Percentiles rank a stretch among this genome's conserved stretches.
Evolutionary conservation across 2,329 filamentous ascomycete species (phyloP).

Genomic region (Cercospora sp.): DNA sequence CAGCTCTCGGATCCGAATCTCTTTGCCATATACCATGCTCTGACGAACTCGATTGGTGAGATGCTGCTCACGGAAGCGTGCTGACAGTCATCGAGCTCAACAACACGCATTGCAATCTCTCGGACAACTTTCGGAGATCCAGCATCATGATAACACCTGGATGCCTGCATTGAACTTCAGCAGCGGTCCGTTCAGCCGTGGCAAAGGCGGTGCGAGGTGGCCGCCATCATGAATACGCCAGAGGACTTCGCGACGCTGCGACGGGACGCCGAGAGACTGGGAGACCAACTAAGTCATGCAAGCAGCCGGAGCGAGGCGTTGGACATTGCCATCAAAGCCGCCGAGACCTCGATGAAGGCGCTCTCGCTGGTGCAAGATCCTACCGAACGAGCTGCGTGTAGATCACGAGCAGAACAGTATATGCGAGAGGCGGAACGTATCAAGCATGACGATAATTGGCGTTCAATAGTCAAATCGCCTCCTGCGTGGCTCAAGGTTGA

Average conservation of each 20-base stretch:
- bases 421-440: slow-evolving; percentile 73
- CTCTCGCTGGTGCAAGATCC: slow-evolving; percentile 60
- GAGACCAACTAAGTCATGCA: slow-evolving; percentile 26
- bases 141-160: background rate
- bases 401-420: slow-evolving; percentile 65
- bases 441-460: slow-evolving; percentile 53
- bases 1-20: background rate
- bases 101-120: background rate
- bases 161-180: background rate
- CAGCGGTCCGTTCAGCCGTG: background rate
- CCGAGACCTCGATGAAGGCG: slow-evolving; percentile 79
- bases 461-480: background rate
- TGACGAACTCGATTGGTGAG: background rate
- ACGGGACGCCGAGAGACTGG: slow-evolving; percentile 27
- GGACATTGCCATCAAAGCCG: slow-evolving; percentile 71
- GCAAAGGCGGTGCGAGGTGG: background rate
- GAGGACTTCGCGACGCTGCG: slow-evolving; percentile 24
- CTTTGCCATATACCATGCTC: background rate
- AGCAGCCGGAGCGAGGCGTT: slow-evolving; percentile 60
- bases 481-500: slow-evolving; percentile 9
- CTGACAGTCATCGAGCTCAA: background rate
- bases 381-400: slow-evolving; percentile 67
- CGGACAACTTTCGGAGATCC: background rate
- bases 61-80: background rate
- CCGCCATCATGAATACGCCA: slow-evolving; percentile 1